Evolutionary conservation across 2,329 filamentous ascomycete species (phyloP), one percentile per base, ranked within the genome.

Genomic region (Fusarium pininemorale): DNA sequence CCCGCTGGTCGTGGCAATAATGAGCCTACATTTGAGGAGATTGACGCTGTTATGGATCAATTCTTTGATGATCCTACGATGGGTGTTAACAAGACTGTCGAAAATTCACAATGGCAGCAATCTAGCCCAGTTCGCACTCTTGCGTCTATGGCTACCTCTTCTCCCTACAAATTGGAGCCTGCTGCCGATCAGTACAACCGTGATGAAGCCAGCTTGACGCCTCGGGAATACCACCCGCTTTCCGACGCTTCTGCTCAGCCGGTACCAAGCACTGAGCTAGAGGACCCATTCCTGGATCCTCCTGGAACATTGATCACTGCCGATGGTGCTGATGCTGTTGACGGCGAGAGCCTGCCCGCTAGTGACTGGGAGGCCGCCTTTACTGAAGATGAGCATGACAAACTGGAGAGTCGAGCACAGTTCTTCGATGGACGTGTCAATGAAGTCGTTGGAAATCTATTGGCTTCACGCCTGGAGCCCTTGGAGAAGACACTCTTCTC

Each of bases 341-440:
- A 79, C 16, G 67, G 66, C 26, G 88, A 89, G 35, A 91, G 90
- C 70, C 85, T 92, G 22, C 91, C 92, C 30, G 89, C 91, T 68
- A 98, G 95, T 80, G 96, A 98, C 81, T 99, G 96, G 96, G 95
- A 97, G 79, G 93, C 93, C 79, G 90, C 92, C 53, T 91, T 98
- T 70, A 92, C 93, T 15, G 93, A 94, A 24, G 91, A 92, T 39
- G 94, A 97, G 78, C 94, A 97, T 66, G 90, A 91, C 57, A 98
- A 97, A 82, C 86, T 98, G 63, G 90, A 93, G 73, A 91, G 91
- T 60, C 91, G 95, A 54, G 94, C 93, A 72, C 89, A 90, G 53
- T 98, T 98, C 87, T 98, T 98, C 78, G 95, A 98, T 79, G 92
- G 90, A 53, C 95, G 94, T 79, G 94, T 99, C 72, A 95, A 98